phyloP scores from a whole-genome alignment of 345 rosid species.

The Linum lewisii region DNA sequence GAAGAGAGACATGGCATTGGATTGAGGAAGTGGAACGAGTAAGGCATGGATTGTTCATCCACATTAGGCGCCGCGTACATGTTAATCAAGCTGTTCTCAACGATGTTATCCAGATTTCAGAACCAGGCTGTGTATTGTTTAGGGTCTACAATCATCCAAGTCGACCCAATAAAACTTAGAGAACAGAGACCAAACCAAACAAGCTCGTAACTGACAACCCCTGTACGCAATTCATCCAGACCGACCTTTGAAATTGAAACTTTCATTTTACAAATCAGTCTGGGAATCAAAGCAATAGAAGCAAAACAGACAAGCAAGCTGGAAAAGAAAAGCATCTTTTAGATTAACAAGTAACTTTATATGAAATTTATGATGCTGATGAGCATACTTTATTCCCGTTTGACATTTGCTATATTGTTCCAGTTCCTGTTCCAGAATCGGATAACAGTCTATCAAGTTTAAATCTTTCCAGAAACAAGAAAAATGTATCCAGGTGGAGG shows the following conservation, averaged over 20 bases:
- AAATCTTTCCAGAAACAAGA: not conserved
- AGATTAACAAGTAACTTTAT: no score
- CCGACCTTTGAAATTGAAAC: no score
- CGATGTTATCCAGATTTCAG: conserved; percentile 56
- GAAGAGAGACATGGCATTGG: conserved; percentile 36
- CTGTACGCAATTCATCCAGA: no score
- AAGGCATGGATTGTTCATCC: conserved; percentile 39
- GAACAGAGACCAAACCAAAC: conserved; percentile 46
- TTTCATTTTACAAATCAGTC: no score
- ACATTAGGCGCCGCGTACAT: conserved; percentile 68
- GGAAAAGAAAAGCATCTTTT: no score
- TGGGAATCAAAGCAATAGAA: no score
- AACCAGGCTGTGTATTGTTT: conserved; percentile 38
- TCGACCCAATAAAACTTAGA: conserved; percentile 40
- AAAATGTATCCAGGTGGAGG: not conserved
- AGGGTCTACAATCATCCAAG: conserved; percentile 31
- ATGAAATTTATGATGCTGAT: not conserved
- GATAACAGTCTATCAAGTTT: not conserved
- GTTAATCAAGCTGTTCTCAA: conserved; percentile 59
- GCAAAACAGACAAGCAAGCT: no score
- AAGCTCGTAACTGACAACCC: conserved; percentile 30
- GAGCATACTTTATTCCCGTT: not conserved
- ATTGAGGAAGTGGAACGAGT: conserved; percentile 42
- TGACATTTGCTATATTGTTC: no score
- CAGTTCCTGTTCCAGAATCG: not conserved